Evolutionary conservation across 805 yeast species (phyloP), one percentile per base, ranked within the genome.

Genomic region (Metschnikowia lachancei): DNA sequence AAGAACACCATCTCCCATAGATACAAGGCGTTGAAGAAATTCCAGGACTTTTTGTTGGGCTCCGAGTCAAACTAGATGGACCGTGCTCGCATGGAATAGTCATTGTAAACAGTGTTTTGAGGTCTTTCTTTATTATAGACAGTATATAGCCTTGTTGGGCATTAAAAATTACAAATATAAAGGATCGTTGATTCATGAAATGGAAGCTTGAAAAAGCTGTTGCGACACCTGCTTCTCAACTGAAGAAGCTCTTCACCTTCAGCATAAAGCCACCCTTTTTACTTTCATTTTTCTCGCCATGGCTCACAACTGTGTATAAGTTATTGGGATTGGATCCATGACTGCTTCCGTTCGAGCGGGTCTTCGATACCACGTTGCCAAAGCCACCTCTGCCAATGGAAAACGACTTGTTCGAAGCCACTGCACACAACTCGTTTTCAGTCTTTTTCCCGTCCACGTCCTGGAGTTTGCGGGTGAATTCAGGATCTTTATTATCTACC

Each of bases 1-100:
- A 94, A 95, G 72, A 91, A 94, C 67, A 63, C 75, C 17, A 86
- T 94, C 52, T 85, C 95, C 54, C 99, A 95, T 61, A 77, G 99
- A 59, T 89, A 76, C 60, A 83, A 77, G 65, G 97, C 99, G 0
- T 76, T 94, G 59, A 80, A 74, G 45, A 78, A 86, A 63, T 77
- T 94, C 47, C 81, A 78, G 60, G 79, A 74, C 20, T 87, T 72
- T 54, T 67, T 85, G 45, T 19, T 39, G 24, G 46, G 38, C 22
- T 13, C 39, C 24, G 13, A 12, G 11, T 26, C 37, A 14, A 9
- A 30, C 35, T 32, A n/a, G 35, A 32, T 22, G 8, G 4, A 22
- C 8, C 8, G 24, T 22, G 8, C 8, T 8, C 8, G 8, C 8
- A 8, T 22, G 24, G 24, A 8, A 22, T 8, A 22, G 24, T 22